Conservation (phyloP, 2,329 filamentous ascomycete genomes). For the Amauroascus verrucosus region DNA sequence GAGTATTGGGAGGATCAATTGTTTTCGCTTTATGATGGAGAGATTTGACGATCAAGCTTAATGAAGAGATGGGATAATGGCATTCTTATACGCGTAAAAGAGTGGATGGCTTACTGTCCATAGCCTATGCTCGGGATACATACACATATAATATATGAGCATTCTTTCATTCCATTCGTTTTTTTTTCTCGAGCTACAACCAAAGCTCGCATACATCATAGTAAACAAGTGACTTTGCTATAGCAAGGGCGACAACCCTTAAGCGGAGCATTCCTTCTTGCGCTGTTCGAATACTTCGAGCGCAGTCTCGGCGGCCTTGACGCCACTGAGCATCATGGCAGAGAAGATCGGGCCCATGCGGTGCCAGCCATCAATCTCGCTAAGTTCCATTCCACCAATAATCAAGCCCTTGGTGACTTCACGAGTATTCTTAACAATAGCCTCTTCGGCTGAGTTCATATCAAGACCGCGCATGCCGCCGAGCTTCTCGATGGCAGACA, state of each 20-base stretch:
- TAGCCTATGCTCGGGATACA: not conserved
- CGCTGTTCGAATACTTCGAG: conserved; percentile 62
- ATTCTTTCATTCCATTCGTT: too few relatives aligned
- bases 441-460: conserved; percentile 85
- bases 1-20: too few relatives aligned
- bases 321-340: conserved; percentile 76
- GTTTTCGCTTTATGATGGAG: too few relatives aligned
- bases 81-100: not conserved
- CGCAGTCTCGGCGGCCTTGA: conserved; percentile 81
- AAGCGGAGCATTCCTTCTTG: conserved; percentile 58
- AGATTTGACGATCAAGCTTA: too few relatives aligned
- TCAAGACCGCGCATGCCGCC: conserved; percentile 89
- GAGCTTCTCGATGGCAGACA: conserved; percentile 71
- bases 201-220: not conserved
- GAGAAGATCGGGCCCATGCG: conserved; percentile 85
- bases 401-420: conserved; percentile 82
- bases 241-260: conserved; percentile 12
- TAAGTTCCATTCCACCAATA: conserved; percentile 90
- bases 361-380: conserved; percentile 82
- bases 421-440: conserved; percentile 83
- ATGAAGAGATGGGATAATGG: not conserved
- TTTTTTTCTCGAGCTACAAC: too few relatives aligned
- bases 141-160: too few relatives aligned
- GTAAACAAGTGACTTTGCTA: not conserved
- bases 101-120: not conserved